Conservation (phyloP, 75 land plant genomes). For the Sequoiadendron giganteum region DNA sequence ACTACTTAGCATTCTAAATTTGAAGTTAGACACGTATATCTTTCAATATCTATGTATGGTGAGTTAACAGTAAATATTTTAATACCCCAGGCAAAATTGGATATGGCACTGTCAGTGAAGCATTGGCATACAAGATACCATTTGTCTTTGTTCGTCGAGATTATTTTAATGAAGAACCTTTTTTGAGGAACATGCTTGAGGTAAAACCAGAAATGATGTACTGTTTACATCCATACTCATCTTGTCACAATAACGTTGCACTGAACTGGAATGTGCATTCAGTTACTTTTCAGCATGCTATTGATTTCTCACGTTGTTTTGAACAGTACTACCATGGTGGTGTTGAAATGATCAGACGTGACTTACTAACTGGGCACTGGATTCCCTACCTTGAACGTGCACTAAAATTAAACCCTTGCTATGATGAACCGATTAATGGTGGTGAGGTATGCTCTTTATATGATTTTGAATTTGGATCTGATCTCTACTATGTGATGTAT, state of each 20-base stretch:
- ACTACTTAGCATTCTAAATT: neutral
- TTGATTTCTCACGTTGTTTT: slow-evolving; percentile 1
- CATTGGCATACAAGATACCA: slow-evolving; percentile 88
- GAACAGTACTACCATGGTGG: slow-evolving; percentile 85
- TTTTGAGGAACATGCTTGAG: slow-evolving; percentile 99
- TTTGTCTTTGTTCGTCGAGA: slow-evolving; percentile 98
- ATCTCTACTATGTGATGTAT: neutral
- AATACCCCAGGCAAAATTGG: slow-evolving; percentile 88
- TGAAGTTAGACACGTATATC: too few species aligned
- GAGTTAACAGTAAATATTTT: neutral
- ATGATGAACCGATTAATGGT: slow-evolving; percentile 84
- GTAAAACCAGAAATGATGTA: slow-evolving; percentile 23
- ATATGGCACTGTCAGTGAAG: slow-evolving; percentile 98
- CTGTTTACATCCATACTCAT: neutral
- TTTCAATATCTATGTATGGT: neutral
- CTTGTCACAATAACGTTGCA: neutral
- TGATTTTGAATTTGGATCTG: neutral
- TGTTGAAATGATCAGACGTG: slow-evolving; percentile 98
- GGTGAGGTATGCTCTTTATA: slow-evolving; percentile 63
- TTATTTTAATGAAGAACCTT: slow-evolving; percentile 98
- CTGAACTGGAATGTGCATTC: neutral
- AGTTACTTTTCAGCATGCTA: neutral
- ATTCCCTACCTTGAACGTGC: slow-evolving; percentile 91
- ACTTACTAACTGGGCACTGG: slow-evolving; percentile 94
- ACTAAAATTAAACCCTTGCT: slow-evolving; percentile 72